Evolutionary conservation across 768 basidiomycete species (phyloP), one percentile per base, ranked within the genome.

Genomic region (Zangia roseola): DNA sequence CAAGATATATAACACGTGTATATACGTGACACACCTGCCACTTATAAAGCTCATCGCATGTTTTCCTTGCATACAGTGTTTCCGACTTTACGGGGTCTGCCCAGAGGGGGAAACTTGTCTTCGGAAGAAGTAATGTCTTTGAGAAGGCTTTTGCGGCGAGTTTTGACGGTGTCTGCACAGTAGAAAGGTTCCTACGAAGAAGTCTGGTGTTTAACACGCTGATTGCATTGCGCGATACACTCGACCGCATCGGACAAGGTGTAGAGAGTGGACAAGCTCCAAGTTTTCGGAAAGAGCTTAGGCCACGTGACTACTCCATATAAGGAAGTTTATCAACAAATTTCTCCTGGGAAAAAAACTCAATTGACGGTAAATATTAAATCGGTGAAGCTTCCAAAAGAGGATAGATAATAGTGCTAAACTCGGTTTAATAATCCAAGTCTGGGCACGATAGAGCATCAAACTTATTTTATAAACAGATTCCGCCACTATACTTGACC

Each of bases 51-150:
- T 78, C 77, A 24, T 86, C 83, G 31, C 85, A 84, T 4, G 88
- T 90, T 55, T 80, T 76, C 44, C 70, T 67, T 50, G 80, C 75
- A 56, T 82, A 84, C 17, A 70, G 71, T 9, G 70, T 68, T 56
- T 91, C 88, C 34, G 79, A 76, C 52, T 78, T 79, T n/a, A 73
- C 71, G 1, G 84, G 78, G 56, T 91, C 79, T 3, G 78, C 72
- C 71, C 87, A 80, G 40, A 92, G 73, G 2, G 90, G 83, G 63
- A 97, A 92, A 0, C 73, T 55, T 0, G 95, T 94, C 58, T 83
- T 86, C 0, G 95, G 95, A 4, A 97, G 80, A 4, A 83, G 76
- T 10, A 99, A 71, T 0, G 93, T 90, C 33, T 75, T 68, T 6
- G 79, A 71, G 52, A 75, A 86, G 10, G 69, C 64, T 34, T 78